phyloP scores from a whole-genome alignment of 495 filamentous ascomycete genomes.

The Aspergillus diversus region DNA sequence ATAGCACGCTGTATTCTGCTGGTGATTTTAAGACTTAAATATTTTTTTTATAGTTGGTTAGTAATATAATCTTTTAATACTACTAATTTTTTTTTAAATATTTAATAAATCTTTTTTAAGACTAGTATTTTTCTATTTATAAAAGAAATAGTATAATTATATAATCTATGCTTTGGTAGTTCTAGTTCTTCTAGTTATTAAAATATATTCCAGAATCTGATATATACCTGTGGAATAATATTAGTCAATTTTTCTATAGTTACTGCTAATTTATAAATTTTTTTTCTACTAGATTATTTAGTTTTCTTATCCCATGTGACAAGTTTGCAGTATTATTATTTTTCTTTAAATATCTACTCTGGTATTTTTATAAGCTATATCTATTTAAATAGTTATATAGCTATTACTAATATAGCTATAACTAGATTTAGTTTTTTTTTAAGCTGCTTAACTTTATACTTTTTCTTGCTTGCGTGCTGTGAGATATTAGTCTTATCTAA shows the following conservation, averaged over 20 bases:
- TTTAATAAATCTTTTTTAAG: neutral
- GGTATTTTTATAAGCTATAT: no score
- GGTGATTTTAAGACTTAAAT: neutral
- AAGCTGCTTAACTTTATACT: no score
- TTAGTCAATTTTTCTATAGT: neutral
- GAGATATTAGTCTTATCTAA: no score
- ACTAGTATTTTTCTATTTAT: neutral
- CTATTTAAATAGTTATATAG: no score
- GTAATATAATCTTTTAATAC: slow-evolving; percentile 1
- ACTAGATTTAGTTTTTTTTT: no score
- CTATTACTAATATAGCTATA: no score
- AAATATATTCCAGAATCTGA: neutral
- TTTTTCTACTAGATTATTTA: neutral
- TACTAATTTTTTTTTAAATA: neutral
- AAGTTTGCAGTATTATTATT: no score
- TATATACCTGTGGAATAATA: neutral
- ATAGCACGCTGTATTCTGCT: neutral
- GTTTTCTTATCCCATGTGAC: neutral
- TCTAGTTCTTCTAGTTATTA: neutral
- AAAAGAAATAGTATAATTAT: neutral
- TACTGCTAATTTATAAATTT: neutral
- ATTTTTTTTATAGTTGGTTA: neutral
- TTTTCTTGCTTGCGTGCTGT: no score
- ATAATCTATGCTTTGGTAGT: neutral
- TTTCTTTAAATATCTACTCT: no score